Evolutionary conservation across 805 yeast species (phyloP).

Genomic region (Kuraishia cidri): DNA sequence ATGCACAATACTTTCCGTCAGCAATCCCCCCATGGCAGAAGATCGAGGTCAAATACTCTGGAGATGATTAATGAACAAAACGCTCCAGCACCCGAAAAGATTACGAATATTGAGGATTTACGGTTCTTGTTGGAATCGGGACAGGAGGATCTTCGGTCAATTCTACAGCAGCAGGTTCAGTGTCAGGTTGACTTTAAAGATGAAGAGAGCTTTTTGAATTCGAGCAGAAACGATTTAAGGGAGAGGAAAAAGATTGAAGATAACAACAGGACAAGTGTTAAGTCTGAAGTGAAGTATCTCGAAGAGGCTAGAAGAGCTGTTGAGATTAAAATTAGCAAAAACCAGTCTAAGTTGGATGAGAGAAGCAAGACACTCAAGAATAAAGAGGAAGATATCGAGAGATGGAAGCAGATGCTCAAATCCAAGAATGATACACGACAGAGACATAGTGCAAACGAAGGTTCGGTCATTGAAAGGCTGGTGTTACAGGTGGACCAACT

Average conservation of each 20-base stretch:
- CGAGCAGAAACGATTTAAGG: slow-evolving; percentile 24
- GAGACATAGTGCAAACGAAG: slow-evolving; percentile 3
- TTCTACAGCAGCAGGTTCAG: slow-evolving; percentile 22
- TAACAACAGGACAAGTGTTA: slow-evolving; percentile 25
- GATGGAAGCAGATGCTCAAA: slow-evolving; percentile 21
- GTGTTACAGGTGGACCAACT: slow-evolving; percentile 13
- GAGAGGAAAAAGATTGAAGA: slow-evolving; percentile 32
- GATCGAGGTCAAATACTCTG: slow-evolving; percentile 26
- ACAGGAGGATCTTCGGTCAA: slow-evolving; percentile 27
- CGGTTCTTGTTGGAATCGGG: slow-evolving; percentile 30
- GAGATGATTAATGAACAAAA: slow-evolving; percentile 12
- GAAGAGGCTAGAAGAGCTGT: slow-evolving; percentile 30
- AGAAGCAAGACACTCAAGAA: slow-evolving; percentile 20
- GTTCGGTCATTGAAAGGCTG: slow-evolving; percentile 7
- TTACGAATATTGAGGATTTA: slow-evolving; percentile 30
- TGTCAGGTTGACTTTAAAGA: slow-evolving; percentile 26
- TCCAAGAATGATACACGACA: slow-evolving; percentile 9
- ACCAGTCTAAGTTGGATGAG: slow-evolving; percentile 16
- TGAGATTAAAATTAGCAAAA: slow-evolving; percentile 23
- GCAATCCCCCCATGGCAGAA: slow-evolving; percentile 14
- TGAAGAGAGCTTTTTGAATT: slow-evolving; percentile 22
- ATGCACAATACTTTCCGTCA: slow-evolving; percentile 18
- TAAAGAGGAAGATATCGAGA: slow-evolving; percentile 21
- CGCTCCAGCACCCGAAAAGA: slow-evolving; percentile 8
- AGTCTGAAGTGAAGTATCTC: slow-evolving; percentile 28